These are phyloP conservation scores for Oryza longistaminata DNA, from an alignment of 176 grass and related monocot species.

Conservation along the genomic window DNA sequence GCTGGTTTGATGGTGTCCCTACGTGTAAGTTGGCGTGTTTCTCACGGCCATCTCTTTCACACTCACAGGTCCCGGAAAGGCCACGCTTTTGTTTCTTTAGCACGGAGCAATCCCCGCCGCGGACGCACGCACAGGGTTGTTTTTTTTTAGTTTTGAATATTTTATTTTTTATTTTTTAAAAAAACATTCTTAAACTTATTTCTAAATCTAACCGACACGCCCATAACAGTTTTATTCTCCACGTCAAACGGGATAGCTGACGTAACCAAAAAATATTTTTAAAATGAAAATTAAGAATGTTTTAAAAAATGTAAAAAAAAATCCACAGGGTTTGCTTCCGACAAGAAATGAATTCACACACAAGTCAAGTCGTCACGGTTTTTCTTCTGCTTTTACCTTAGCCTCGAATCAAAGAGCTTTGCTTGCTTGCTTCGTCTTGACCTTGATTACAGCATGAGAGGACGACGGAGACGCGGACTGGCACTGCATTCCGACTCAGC, in stretches of 20 bases:
- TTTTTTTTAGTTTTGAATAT: too few species aligned
- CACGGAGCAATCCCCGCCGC: neutral
- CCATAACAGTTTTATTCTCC: too few species aligned
- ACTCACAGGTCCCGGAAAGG: neutral
- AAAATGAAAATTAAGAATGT: too few species aligned
- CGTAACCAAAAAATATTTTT: too few species aligned
- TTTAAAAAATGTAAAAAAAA: too few species aligned
- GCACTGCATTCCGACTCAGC: too few species aligned
- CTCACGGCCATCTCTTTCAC: neutral
- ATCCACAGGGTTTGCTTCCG: neutral
- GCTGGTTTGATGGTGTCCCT: neutral
- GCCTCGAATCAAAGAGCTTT: constrained; percentile 20
- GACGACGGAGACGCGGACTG: neutral
- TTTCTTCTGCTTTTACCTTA: neutral
- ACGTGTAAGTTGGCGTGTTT: neutral
- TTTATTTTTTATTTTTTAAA: too few species aligned
- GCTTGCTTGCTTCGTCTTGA: neutral
- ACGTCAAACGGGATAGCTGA: too few species aligned
- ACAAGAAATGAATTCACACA: neutral
- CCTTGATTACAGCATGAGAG: neutral
- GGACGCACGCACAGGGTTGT: neutral
- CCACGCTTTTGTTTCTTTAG: neutral
- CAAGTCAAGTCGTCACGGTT: neutral
- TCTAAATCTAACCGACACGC: too few species aligned
- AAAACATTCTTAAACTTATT: too few species aligned